A percentile compares a stretch with the other conserved stretches of the same genome.
These are phyloP conservation scores for Salix caprea DNA, from an alignment of 345 rosid genomes.

Conservation along the genomic window DNA sequence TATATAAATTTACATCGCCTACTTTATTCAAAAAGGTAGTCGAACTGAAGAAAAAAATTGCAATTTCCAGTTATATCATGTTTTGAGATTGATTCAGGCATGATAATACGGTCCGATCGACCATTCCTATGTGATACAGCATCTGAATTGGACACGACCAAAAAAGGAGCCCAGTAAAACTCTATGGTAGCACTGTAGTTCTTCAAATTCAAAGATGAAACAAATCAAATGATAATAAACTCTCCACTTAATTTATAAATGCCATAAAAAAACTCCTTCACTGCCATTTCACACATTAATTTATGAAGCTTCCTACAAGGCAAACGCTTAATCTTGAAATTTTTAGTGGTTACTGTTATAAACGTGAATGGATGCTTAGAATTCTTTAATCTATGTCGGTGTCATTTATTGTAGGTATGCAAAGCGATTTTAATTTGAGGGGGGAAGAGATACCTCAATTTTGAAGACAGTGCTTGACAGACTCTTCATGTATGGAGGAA, in stretches of 20 bases:
- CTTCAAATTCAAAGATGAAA: conserved; percentile 9
- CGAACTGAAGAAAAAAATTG: too few species aligned
- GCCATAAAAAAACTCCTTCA: not conserved
- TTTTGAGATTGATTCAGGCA: conserved; percentile 22
- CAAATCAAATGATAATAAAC: not conserved
- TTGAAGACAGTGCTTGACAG: conserved; percentile 13
- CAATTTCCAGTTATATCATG: conserved; percentile 13
- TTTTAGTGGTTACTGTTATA: too few species aligned
- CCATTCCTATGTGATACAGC: conserved; percentile 7
- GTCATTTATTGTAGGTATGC: not conserved
- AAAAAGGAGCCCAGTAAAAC: conserved; percentile 29
- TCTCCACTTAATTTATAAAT: not conserved
- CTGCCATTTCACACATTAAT: not conserved
- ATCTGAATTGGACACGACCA: conserved; percentile 23
- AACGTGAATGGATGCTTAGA: too few species aligned
- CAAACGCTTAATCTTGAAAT: not conserved
- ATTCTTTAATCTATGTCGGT: not conserved
- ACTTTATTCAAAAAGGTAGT: too few species aligned
- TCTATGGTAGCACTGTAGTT: conserved; percentile 19
- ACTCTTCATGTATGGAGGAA: conserved; percentile 18
- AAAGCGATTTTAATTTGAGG: not conserved
- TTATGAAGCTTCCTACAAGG: not conserved
- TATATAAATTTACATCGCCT: too few species aligned
- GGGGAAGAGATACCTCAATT: conserved; percentile 9
- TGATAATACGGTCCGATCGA: conserved; percentile 6